Evolutionary conservation across 2,329 filamentous ascomycete species (phyloP).

Genomic region (Xylariaceae sp.): DNA sequence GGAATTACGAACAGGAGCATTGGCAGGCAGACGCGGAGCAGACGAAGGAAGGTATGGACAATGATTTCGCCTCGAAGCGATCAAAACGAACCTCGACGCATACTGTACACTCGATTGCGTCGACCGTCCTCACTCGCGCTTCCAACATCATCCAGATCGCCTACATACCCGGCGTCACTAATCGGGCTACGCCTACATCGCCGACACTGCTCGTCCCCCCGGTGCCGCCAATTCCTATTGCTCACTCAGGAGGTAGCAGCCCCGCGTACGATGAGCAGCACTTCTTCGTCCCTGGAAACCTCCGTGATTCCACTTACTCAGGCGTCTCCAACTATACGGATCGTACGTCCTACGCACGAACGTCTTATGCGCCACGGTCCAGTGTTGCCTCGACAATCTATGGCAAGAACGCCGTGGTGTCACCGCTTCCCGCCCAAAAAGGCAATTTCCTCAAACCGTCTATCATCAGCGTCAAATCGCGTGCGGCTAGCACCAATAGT

Average conservation of each 20-base stretch:
- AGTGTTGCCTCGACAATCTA: slow-evolving; percentile 94
- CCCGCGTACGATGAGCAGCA: slow-evolving; percentile 74
- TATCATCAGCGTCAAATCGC: slow-evolving; percentile 87
- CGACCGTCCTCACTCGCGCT: slow-evolving; percentile 90
- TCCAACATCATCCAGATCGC: slow-evolving; percentile 99
- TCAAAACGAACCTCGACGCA: slow-evolving; percentile 76
- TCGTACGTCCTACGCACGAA: slow-evolving; percentile 62
- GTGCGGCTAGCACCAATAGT: slow-evolving; percentile 56
- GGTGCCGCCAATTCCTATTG: slow-evolving; percentile 84
- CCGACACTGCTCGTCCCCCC: slow-evolving; percentile 83
- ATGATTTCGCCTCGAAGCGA: slow-evolving; percentile 48
- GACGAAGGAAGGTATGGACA: slow-evolving; percentile 41
- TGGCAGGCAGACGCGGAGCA: slow-evolving; percentile 60
- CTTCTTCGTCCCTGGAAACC: slow-evolving; percentile 89
- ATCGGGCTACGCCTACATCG: slow-evolving; percentile 83
- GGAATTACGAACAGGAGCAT: slow-evolving; percentile 60
- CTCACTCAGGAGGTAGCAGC: slow-evolving; percentile 59
- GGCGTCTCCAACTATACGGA: slow-evolving; percentile 68
- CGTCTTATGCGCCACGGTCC: slow-evolving; percentile 62
- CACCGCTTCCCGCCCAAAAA: slow-evolving; percentile 74
- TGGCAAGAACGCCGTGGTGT: slow-evolving; percentile 85
- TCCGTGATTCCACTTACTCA: slow-evolving; percentile 90
- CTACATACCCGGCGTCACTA: slow-evolving; percentile 96
- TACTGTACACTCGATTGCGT: slow-evolving; percentile 89
- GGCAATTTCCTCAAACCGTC: slow-evolving; percentile 87